Evolutionary conservation across 352 stramenopile species (phyloP).

Genomic region (Aphanomyces stellatus): DNA sequence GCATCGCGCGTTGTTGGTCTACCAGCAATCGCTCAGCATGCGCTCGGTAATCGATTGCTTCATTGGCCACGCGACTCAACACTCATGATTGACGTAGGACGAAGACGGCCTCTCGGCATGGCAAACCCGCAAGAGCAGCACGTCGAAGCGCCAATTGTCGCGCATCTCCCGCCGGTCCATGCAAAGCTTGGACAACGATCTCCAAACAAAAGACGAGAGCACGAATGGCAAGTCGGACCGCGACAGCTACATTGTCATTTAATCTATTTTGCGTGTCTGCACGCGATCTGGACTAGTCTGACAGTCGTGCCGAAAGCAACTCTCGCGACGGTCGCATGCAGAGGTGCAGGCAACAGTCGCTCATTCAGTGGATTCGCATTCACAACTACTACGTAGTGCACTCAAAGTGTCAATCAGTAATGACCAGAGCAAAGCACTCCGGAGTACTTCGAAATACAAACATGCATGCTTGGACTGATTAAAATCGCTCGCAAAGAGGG

Average conservation of each 20-base stretch:
- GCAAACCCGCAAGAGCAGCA: background rate
- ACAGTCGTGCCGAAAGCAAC: too few relatives aligned
- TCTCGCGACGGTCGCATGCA: too few relatives aligned
- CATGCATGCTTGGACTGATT: too few relatives aligned
- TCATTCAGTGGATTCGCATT: too few relatives aligned
- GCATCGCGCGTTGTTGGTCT: background rate
- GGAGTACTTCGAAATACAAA: too few relatives aligned
- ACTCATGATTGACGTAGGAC: background rate
- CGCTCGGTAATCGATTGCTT: slow-evolving; percentile 6
- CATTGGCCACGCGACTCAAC: background rate
- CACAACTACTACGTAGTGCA: too few relatives aligned
- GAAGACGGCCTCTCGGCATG: background rate
- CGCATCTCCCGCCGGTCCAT: background rate
- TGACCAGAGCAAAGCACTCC: too few relatives aligned
- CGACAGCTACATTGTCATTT: slow-evolving; percentile 17
- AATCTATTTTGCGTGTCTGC: background rate
- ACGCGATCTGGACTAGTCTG: too few relatives aligned
- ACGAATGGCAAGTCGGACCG: background rate
- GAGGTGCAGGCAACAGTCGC: too few relatives aligned
- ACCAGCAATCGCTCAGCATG: background rate
- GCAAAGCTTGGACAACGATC: background rate
- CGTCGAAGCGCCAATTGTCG: background rate
- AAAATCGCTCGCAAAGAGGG: too few relatives aligned
- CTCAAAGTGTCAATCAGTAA: too few relatives aligned
- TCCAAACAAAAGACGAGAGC: background rate